Base-by-base conservation (phyloP, 345 rosid genomes). In the Linum lewisii region DNA sequence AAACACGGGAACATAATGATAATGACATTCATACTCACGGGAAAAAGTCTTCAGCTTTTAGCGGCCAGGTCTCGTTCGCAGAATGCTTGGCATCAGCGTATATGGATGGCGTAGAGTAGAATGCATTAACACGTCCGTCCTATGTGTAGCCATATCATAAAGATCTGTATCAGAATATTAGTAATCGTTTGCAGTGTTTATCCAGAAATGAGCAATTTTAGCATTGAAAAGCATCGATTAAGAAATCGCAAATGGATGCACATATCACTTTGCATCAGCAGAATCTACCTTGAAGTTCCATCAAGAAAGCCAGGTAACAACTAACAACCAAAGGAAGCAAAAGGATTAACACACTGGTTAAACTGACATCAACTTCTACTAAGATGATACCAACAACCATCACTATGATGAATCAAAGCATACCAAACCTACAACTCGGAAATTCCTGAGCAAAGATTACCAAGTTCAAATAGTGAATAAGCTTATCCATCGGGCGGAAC, bases 401-500 rank as follows among this genome's bases (percentile, higher is more conserved):
- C 45, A 36, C 9, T 5, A 32, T 26, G 59, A 62, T 22, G 21
- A 37, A 51, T 50, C 25, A 13, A 59, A 37, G 23, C n/a, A 50
- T 65, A 60, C 36, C 38, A 58, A 21, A 10, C 58, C 25, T n/a
- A 15, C 6, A 6, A 34, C 38, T 45, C 60, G 4, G 50, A 49
- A 58, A n/a, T n/a, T 16, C 7, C 56, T 32, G 19, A 13, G 7
- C 21, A 54, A 44, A 20, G 37, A 44, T 21, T 82, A 88, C 98
- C 95, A 76, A 59, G 67, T 88, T 91, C 56, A 91, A 90, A 77
- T 91, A 91, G 76, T 88, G 96, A 70, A 91, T 86, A 72, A 88
- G 88, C 78, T 91, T 91, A 80, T 91, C 98, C 78, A 88, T 91
- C 76, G 88, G 96, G 78, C 92, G 79, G 72, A 82, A 91, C 96